Evolutionary conservation across 495 filamentous ascomycete genomes (phyloP).

Genomic region (Jackrogersella multiformis): DNA sequence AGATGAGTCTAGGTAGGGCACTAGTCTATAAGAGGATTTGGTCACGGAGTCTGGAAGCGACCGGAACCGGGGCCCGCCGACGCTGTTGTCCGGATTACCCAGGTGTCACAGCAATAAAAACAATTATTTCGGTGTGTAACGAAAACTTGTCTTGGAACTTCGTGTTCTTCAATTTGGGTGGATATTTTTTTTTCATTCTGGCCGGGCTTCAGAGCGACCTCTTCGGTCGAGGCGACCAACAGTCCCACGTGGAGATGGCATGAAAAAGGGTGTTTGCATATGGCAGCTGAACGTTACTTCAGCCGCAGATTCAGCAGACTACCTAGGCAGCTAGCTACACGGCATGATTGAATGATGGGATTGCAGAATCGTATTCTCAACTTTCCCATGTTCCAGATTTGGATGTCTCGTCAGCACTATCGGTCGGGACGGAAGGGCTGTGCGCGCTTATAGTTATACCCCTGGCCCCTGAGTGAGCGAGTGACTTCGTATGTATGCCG

Average conservation of each 20-base stretch:
- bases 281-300: constrained; percentile 23
- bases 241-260: constrained; percentile 27
- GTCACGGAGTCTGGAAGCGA: background rate
- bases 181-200: background rate
- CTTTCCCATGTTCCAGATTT: constrained; percentile 28
- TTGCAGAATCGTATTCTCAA: constrained; percentile 32
- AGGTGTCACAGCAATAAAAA: no score
- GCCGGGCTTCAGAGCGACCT: background rate
- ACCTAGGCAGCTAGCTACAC: constrained; percentile 19
- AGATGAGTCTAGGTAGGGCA: background rate
- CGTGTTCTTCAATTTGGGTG: constrained; percentile 17
- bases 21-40: constrained; percentile 7
- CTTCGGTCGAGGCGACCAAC: constrained; percentile 29
- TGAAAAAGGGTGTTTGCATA: constrained; percentile 8
- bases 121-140: constrained; percentile 16
- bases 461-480: no score
- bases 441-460: constrained; percentile 17
- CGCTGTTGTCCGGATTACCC: background rate
- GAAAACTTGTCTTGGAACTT: constrained; percentile 31
- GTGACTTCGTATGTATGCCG: constrained; percentile 16
- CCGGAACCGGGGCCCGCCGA: constrained; percentile 22
- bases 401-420: constrained; percentile 37
- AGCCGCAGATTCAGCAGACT: constrained; percentile 23
- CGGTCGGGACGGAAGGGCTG: constrained; percentile 17
- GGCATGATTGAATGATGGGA: constrained; percentile 25